Evolutionary conservation across 1,284 basidiomycete species (phyloP), one percentile per base, ranked within the genome.

Genomic region (Athelia psychrophila): DNA sequence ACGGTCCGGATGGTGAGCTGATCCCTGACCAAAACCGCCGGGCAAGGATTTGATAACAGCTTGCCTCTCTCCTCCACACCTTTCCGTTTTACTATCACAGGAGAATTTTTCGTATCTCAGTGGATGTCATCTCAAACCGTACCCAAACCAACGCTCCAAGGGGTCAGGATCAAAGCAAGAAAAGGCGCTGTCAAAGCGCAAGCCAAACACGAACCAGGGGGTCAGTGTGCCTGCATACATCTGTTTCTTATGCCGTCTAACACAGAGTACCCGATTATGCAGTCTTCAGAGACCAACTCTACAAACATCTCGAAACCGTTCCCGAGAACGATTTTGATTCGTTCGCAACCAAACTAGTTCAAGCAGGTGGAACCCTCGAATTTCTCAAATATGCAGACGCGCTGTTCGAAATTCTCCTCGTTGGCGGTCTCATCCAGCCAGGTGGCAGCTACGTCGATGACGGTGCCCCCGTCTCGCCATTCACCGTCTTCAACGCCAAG

Each of bases 221-320:
- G 90, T 85, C 60, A 50, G 72, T 58, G 30, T 25, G 35, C 36
- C 23, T 56, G 18, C 27, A 25, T 50, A 46, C 56, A 47, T 48
- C 48, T 55, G 6, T 30, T 6, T 13, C 27, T 33, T 49, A 19
- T 48, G 24, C 49, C 22, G n/a, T 51, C 40, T 32, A 48, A 51
- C 27, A 44, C 47, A 50, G 15, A 57, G 48, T 47, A 23, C 8
- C 51, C 51, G 27, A 30, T 30, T 6, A 30, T 30, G 35, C 64
- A 95, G 95, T 89, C 69, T 98, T 98, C 78, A 86, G 95, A 75
- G 95, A 98, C 74, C 88, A 94, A 60, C 87, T 98, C 60, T 90
- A 92, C 70, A 94, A 95, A 71, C 88, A 96, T 66, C 85, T 98
- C 56, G 92, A 95, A 74, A 87, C 91, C 45, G 86, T 96, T 51